Evolutionary conservation across 805 yeast genomes (phyloP).

Genomic region (Metschnikowia arizonensis): DNA sequence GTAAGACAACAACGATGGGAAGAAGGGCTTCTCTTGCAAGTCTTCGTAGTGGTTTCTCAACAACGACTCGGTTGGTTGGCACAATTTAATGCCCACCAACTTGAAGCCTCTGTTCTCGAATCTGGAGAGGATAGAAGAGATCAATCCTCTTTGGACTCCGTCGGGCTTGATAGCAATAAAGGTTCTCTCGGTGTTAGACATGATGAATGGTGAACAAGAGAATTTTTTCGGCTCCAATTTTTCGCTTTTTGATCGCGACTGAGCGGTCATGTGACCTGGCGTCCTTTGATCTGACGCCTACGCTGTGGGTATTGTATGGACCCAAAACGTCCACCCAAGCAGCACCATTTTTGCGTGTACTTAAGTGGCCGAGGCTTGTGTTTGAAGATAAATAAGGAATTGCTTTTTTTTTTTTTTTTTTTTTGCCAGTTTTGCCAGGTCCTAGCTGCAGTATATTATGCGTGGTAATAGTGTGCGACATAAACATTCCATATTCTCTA

Average conservation of each 20-base stretch:
- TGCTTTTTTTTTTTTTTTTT: too few relatives aligned
- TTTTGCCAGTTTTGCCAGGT: too few relatives aligned
- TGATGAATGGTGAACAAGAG: constrained; percentile 22
- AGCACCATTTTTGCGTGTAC: too few relatives aligned
- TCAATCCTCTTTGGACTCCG: constrained; percentile 99
- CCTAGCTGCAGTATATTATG: too few relatives aligned
- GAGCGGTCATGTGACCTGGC: constrained; percentile 2
- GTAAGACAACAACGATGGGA: constrained; percentile 93
- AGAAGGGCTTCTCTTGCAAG: constrained; percentile 93
- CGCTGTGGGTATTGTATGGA: too few relatives aligned
- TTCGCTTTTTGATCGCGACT: constrained; percentile 1
- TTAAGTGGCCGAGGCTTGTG: too few relatives aligned
- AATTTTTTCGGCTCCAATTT: constrained; percentile 1
- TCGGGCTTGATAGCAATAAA: constrained; percentile 96
- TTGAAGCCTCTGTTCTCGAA: constrained; percentile 97
- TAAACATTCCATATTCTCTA: not conserved
- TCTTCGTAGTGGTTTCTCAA: constrained; percentile 94
- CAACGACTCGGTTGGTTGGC: constrained; percentile 79
- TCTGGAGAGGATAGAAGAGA: constrained; percentile 84
- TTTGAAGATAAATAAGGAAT: too few relatives aligned
- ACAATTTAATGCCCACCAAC: constrained; percentile 91
- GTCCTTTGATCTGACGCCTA: not conserved
- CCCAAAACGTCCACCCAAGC: too few relatives aligned
- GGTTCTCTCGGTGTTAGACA: constrained; percentile 74
- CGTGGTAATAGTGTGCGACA: not conserved